These are phyloP conservation scores for Gaultheria prostrata DNA, from an alignment of 148 eudicot species.

Conservation along the genomic window DNA sequence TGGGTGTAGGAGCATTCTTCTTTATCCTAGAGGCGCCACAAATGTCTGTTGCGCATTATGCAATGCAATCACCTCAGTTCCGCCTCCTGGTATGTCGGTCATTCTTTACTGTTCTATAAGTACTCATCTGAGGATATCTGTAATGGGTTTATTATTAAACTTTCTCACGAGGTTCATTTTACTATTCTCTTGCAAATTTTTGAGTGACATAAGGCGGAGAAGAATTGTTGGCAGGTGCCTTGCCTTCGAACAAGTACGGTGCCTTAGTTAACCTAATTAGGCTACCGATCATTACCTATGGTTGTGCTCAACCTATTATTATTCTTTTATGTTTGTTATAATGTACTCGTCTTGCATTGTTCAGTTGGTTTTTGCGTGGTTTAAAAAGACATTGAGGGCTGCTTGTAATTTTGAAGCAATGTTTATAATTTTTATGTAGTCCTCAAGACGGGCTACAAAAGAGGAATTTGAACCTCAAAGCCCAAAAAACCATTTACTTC, in stretches of 20 bases:
- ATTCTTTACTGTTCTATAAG: not conserved
- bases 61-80: constrained; percentile 62
- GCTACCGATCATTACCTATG: not conserved
- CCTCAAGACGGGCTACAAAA: not conserved
- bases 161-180: not conserved
- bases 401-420: not conserved
- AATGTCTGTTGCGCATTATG: constrained; percentile 90
- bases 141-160: not conserved
- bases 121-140: not conserved
- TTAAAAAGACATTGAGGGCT: not conserved
- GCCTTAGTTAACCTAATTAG: not conserved
- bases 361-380: not conserved
- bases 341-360: not conserved
- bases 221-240: not conserved
- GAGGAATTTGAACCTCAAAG: not conserved
- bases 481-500: not conserved
- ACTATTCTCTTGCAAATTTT: not conserved
- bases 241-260: not conserved
- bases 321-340: not conserved
- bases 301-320: not conserved
- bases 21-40: constrained; percentile 83
- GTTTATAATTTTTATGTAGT: not conserved
- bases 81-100: constrained; percentile 47
- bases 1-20: constrained; percentile 80
- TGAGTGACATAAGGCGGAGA: not conserved